Evolutionary conservation across 2,329 filamentous ascomycete species (phyloP).

Genomic region (Pseudogymnoascus sp.): DNA sequence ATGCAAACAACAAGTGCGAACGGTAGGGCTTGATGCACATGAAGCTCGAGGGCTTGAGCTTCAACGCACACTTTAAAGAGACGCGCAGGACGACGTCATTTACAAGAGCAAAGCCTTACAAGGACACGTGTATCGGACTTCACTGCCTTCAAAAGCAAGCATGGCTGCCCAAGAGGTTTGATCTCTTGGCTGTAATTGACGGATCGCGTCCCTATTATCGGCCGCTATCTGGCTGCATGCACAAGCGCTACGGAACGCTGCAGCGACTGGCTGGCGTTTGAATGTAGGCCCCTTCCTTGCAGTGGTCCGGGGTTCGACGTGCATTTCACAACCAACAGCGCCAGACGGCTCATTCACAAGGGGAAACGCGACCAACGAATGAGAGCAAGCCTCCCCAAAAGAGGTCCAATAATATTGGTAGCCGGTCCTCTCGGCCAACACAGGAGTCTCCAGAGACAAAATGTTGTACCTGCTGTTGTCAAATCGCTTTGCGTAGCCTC

Average conservation of each 20-base stretch:
- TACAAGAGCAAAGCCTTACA: neutral
- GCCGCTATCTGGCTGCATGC: conserved; percentile 9
- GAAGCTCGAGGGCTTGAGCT: conserved; percentile 1
- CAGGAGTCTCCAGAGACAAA: neutral
- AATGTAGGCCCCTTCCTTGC: conserved; percentile 2
- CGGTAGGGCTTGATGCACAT: conserved; percentile 8
- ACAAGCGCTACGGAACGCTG: neutral
- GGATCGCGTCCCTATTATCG: neutral
- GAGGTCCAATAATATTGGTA: neutral
- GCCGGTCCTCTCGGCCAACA: conserved; percentile 4
- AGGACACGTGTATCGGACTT: conserved; percentile 7
- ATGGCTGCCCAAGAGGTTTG: conserved; percentile 7
- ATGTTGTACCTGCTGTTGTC: neutral
- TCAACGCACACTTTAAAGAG: conserved; percentile 8
- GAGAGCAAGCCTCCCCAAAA: neutral
- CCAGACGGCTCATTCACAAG: neutral
- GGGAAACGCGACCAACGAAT: neutral
- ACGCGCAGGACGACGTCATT: conserved; percentile 1
- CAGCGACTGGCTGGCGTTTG: conserved; percentile 5
- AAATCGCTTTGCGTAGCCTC: conserved; percentile 5
- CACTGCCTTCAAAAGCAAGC: neutral
- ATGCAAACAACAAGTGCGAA: conserved; percentile 7
- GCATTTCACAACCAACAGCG: conserved; percentile 9
- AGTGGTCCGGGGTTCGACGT: neutral
- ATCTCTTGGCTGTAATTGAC: neutral